Evolutionary conservation across 495 filamentous ascomycete genomes (phyloP).

Genomic region (Penicillium subrubescens): DNA sequence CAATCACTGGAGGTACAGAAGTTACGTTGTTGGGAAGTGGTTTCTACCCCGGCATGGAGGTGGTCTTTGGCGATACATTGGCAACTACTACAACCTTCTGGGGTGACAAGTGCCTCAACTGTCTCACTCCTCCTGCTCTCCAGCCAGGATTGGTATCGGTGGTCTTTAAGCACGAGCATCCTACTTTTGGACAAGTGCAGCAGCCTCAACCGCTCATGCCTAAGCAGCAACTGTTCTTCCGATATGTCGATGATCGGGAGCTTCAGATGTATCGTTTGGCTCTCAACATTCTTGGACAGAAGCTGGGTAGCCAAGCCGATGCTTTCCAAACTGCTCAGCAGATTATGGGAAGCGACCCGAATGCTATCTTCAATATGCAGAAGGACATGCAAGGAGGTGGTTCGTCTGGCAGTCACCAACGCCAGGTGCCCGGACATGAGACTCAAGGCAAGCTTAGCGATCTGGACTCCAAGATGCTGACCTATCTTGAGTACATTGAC

Average conservation of each 20-base stretch:
- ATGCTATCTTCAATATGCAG: conserved; percentile 45
- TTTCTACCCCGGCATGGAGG: conserved; percentile 78
- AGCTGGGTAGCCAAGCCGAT: conserved; percentile 51
- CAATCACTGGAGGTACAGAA: conserved; percentile 79
- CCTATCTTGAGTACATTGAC: conserved; percentile 75
- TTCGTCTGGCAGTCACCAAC: conserved; percentile 43
- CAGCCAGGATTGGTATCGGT: conserved; percentile 73
- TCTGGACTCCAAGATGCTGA: conserved; percentile 72
- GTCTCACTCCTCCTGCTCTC: conserved; percentile 73
- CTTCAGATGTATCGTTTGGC: conserved; percentile 60
- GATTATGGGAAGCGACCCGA: conserved; percentile 52
- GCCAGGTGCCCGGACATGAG: conserved; percentile 46
- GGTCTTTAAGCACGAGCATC: conserved; percentile 65
- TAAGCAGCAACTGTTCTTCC: conserved; percentile 65
- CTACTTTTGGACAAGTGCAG: conserved; percentile 49
- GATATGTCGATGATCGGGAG: conserved; percentile 79
- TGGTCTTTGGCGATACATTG: conserved; percentile 79
- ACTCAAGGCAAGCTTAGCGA: conserved; percentile 50
- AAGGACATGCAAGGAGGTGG: conserved; percentile 46
- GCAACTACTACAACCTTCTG: conserved; percentile 83
- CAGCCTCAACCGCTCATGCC: conserved; percentile 49
- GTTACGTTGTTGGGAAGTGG: conserved; percentile 79
- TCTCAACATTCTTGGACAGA: conserved; percentile 50
- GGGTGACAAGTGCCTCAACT: conserved; percentile 81
- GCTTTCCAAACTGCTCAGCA: conserved; percentile 53